Evolutionary conservation across 73 alveolate genomes (phyloP), one percentile per base, ranked within the genome.

Genomic region (Paramecium octaurelia): DNA sequence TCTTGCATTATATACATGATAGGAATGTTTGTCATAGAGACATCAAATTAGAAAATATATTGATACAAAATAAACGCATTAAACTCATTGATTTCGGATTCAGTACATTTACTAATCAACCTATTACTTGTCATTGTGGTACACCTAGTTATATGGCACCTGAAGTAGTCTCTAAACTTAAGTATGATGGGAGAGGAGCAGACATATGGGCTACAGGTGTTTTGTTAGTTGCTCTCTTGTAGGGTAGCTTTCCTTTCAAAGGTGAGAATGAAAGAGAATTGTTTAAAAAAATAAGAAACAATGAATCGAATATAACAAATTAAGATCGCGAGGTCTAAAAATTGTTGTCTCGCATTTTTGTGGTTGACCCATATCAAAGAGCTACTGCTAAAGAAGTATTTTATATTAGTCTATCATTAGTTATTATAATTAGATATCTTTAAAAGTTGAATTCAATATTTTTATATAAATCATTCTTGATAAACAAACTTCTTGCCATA

Each of bases 121-220:
- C 46, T 12, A 42, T 80, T 14, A 80, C 91, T 24, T 86, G 93
- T 57, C 86, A 86, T 86, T 98, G 99, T 92, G 99, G 99, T 18
- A 98, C 99, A 20, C 99, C 99, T 11, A 91, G 97, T 43, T 98
- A 98, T 92, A 98, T 98, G 99, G 98, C 99, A 9, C 99, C 99
- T 1, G 99, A 98, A 94, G 97, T 98, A 27, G 97, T 96, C 4
- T 88, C 92, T 46, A 97, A 95, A 93, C 96, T 95, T 69, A 98
- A 98, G 88, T 96, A 97, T 93, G 90, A 93, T 64, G 99, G 99
- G 3, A 94, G 95, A 46, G 95, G 96, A 46, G 96, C 98, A 86
- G 99, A 98, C 77, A 95, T 98, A 1, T 98, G 99, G 99, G 97
- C 99, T 71, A 68, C 96, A 12, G 99, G 99, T 5, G 98, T 98